phyloP scores from a whole-genome alignment of 2,329 filamentous ascomycete genomes.

The Arthrobotrys megalospora region DNA sequence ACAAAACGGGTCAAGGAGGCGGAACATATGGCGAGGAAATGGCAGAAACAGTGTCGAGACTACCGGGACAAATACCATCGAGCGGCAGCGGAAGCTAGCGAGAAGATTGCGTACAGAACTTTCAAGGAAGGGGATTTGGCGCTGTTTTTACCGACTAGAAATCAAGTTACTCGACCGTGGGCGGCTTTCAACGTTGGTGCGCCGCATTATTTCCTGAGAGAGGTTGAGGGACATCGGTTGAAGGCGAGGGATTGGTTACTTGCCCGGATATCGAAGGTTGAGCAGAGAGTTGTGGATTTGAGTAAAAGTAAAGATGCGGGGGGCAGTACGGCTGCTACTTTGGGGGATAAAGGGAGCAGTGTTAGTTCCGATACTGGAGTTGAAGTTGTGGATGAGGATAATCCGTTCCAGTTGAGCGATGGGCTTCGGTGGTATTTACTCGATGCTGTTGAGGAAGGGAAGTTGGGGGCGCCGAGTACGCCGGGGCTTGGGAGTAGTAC shows the following conservation, averaged over 20 bases:
- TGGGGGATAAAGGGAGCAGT: slow-evolving; percentile 71
- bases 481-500: slow-evolving; percentile 93
- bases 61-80: slow-evolving; percentile 90
- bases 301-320: slow-evolving; percentile 73
- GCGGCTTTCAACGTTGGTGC: slow-evolving; percentile 98
- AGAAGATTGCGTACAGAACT: slow-evolving; percentile 94
- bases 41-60: slow-evolving; percentile 86
- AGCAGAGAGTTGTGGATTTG: slow-evolving; percentile 93
- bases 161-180: slow-evolving; percentile 95
- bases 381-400: slow-evolving; percentile 75
- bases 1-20: slow-evolving; percentile 93
- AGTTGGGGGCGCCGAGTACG: slow-evolving; percentile 86
- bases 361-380: slow-evolving; percentile 71
- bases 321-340: slow-evolving; percentile 69
- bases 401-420: slow-evolving; percentile 96
- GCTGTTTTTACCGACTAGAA: slow-evolving; percentile 92
- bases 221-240: slow-evolving; percentile 89
- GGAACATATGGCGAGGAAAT: slow-evolving; percentile 92
- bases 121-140: slow-evolving; percentile 98
- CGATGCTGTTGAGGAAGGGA: slow-evolving; percentile 88
- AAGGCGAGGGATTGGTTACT: slow-evolving; percentile 94
- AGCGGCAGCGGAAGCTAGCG: slow-evolving; percentile 86
- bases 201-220: slow-evolving; percentile 95
- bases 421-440: slow-evolving; percentile 96
- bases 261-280: slow-evolving; percentile 89